Evolutionary conservation across 1,139 yeast genomes (phyloP).

Genomic region (Geotrichum carabidarum): DNA sequence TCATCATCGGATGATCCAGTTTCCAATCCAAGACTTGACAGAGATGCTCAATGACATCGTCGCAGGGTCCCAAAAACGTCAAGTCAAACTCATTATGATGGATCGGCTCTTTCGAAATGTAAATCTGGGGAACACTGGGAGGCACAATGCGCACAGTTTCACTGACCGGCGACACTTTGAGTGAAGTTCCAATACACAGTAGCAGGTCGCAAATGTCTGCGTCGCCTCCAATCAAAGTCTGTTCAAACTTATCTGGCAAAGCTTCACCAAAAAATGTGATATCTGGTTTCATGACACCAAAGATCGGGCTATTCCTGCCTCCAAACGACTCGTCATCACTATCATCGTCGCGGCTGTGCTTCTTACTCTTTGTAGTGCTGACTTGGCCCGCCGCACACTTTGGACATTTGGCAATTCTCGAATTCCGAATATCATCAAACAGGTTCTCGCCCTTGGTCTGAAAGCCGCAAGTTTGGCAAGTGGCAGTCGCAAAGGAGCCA

Average conservation of each 20-base stretch:
- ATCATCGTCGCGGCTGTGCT: constrained; percentile 17
- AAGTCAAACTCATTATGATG: constrained; percentile 77
- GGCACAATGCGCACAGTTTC: constrained; percentile 77
- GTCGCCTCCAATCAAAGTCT: constrained; percentile 46
- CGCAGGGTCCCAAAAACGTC: constrained; percentile 77
- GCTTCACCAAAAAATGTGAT: constrained; percentile 93
- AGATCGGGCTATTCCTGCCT: constrained; percentile 27
- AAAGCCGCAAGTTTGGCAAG: constrained; percentile 75
- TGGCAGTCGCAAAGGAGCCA: constrained; percentile 90
- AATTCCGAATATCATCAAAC: constrained; percentile 54
- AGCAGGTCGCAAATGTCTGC: constrained; percentile 69
- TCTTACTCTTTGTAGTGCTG: constrained; percentile 20
- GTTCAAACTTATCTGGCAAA: constrained; percentile 70
- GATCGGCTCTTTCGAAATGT: constrained; percentile 78
- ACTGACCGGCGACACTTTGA: constrained; percentile 94
- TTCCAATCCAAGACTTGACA: constrained; percentile 62
- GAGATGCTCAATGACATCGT: constrained; percentile 71
- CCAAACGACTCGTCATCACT: constrained; percentile 27
- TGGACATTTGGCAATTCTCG: constrained; percentile 69
- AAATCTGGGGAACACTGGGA: constrained; percentile 69
- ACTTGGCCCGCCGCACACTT: constrained; percentile 41
- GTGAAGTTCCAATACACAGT: constrained; percentile 86
- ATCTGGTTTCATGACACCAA: constrained; percentile 91
- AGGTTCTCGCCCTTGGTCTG: constrained; percentile 64
- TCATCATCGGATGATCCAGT: constrained; percentile 51